Base-by-base conservation (phyloP, 1,284 basidiomycete genomes). In the Irpex sp. region DNA sequence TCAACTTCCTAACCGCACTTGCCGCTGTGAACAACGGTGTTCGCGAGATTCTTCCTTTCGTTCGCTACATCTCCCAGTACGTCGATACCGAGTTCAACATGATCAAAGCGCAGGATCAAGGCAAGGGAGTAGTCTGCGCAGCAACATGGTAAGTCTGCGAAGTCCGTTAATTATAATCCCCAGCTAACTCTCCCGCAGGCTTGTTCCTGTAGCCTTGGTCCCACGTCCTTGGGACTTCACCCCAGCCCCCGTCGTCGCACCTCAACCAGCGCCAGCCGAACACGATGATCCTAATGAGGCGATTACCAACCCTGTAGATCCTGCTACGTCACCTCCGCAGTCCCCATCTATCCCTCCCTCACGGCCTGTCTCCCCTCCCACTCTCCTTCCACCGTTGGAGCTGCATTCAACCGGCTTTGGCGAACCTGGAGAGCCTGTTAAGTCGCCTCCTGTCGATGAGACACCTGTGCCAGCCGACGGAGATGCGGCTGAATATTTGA, bases 161-260 rank as follows among this genome's bases (percentile, higher is more conserved):
- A 26, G 26, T 26, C 26, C 2, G 26, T 26, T 26, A 26, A 26
- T 26, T 26, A 26, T 26, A 2, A 2, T 26, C 26, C 26, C 26
- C 26, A 26, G 26, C 59, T 64, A 59, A 53, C 13, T 55, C 31
- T 46, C 9, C 19, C 60, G 58, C 59, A 88, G 86, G 89, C 82
- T 92, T 60, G 85, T 93, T 81, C 91, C 90, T 21, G 84, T 86
- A 58, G 90, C 91, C 5, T 78, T 93, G 74, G 83, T 89, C 56
- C 87, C 90, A 39, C 86, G 87, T 26, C 77, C 90, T 47, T 92
- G 90, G 90, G 90, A 92, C 72, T 92, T 92, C 68, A 71, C 83
- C 43, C 76, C 81, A 46, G 78, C 79, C 0, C 77, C 81, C 3
- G 33, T 50, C 8, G 61, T 61, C 4, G 47, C 54, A 13, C 17